A percentile compares a stretch with the other conserved stretches of the same genome.
phyloP scores from a whole-genome alignment of 2,329 filamentous ascomycete species.

The Metarhizium brunneum region DNA sequence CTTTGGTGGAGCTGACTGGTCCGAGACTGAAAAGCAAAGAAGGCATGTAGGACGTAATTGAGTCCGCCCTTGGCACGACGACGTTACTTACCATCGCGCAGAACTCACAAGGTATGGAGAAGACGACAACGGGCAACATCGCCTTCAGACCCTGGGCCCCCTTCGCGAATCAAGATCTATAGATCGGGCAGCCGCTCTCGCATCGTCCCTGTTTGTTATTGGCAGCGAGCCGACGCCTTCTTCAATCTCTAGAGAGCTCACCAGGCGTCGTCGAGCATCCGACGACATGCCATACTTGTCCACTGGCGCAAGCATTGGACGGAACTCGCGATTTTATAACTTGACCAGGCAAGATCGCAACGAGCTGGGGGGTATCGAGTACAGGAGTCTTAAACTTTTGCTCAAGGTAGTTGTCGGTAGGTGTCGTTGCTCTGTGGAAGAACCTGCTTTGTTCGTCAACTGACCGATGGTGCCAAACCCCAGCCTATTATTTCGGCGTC shows the following conservation, averaged over 20 bases:
- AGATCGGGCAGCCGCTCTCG: slow-evolving; percentile 22
- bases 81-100: not conserved
- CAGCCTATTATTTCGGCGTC: slow-evolving; percentile 35
- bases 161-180: slow-evolving; percentile 24
- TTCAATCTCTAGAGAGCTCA: not conserved
- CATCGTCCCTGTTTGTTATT: slow-evolving; percentile 31
- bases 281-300: slow-evolving; percentile 30
- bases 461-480: not conserved
- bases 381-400: slow-evolving; percentile 37
- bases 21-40: not conserved
- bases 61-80: not conserved
- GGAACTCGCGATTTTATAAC: slow-evolving; percentile 37
- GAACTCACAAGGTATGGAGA: not conserved
- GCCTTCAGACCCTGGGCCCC: too few species aligned
- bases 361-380: slow-evolving; percentile 42
- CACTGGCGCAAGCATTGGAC: slow-evolving; percentile 31
- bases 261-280: slow-evolving; percentile 4
- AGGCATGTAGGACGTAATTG: not conserved
- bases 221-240: slow-evolving; percentile 12
- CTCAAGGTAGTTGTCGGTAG: slow-evolving; percentile 34
- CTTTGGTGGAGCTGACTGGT: not conserved
- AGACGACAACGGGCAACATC: not conserved
- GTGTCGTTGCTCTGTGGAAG: slow-evolving; percentile 1
- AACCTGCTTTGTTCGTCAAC: not conserved
- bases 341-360: slow-evolving; percentile 27